Evolutionary conservation across 768 basidiomycete species (phyloP).

Genomic region (Saitozyma sp.): DNA sequence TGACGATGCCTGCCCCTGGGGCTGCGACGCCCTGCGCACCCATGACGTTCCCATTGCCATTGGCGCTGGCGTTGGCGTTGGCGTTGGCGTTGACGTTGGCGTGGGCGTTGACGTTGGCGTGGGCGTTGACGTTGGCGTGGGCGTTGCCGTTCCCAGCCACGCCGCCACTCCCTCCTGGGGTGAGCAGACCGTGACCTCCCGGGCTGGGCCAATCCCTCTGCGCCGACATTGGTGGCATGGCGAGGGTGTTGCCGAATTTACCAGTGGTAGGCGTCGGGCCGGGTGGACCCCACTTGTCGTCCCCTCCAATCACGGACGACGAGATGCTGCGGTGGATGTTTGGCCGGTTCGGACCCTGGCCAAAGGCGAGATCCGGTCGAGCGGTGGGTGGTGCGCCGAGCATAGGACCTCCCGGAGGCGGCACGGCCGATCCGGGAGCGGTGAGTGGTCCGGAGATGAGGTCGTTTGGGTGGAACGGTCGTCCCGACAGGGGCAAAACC

Average conservation of each 20-base stretch:
- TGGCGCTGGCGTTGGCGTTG: neutral
- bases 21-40: slow-evolving; percentile 20
- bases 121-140: neutral
- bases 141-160: slow-evolving; percentile 14
- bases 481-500: neutral
- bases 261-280: too few relatives aligned
- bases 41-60: slow-evolving; percentile 2
- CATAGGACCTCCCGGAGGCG: neutral
- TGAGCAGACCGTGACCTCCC: slow-evolving; percentile 9
- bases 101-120: slow-evolving; percentile 1
- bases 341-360: slow-evolving; percentile 12
- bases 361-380: slow-evolving; percentile 3
- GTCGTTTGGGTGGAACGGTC: neutral
- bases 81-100: slow-evolving; percentile 7
- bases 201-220: slow-evolving; percentile 21
- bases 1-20: slow-evolving; percentile 57
- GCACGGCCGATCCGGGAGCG: neutral
- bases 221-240: neutral
- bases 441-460: slow-evolving; percentile 8
- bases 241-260: neutral
- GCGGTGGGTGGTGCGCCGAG: neutral
- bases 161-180: slow-evolving; percentile 4
- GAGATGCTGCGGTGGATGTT: slow-evolving; percentile 29
- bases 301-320: slow-evolving; percentile 27
- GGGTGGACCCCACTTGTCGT: slow-evolving; percentile 19